Evolutionary conservation across 1,284 basidiomycete genomes (phyloP).

Genomic region (Leccinum subfulvum): DNA sequence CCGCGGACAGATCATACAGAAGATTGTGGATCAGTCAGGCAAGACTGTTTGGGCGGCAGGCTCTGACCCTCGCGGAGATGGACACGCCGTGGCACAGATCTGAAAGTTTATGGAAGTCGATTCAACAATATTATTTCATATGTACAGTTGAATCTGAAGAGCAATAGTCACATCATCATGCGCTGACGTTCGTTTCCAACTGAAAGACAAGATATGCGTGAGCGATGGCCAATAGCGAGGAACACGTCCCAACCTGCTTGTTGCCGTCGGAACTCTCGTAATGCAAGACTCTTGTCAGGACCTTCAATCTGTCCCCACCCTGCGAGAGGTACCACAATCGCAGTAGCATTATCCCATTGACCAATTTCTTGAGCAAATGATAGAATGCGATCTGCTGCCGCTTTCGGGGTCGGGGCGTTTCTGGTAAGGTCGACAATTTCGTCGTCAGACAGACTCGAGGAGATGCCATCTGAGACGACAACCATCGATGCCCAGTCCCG

Average conservation of each 20-base stretch:
- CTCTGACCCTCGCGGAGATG: conserved; percentile 84
- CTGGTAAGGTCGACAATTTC: conserved; percentile 92
- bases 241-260: conserved; percentile 56
- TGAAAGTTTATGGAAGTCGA: conserved; percentile 34
- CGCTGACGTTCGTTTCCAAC: conserved; percentile 63
- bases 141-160: neutral
- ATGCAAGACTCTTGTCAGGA: conserved; percentile 75
- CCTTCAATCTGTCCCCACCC: conserved; percentile 87
- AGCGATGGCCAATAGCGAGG: conserved; percentile 8
- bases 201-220: conserved; percentile 27
- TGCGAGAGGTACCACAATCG: conserved; percentile 87
- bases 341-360: conserved; percentile 90
- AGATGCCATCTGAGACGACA: conserved; percentile 88
- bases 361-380: conserved; percentile 89
- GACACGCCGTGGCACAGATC: conserved; percentile 86
- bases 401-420: conserved; percentile 67
- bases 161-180: conserved; percentile 54
- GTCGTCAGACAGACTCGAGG: conserved; percentile 87
- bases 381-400: conserved; percentile 82
- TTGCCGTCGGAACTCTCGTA: conserved; percentile 76
- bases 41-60: conserved; percentile 83
- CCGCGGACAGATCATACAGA: conserved; percentile 92
- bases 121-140: conserved; percentile 1
- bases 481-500: conserved; percentile 78
- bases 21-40: conserved; percentile 63